Percentiles rank a stretch among this genome's conserved stretches.
Conservation (phyloP, 257 asterid genomes). For the Petrea volubilis region DNA sequence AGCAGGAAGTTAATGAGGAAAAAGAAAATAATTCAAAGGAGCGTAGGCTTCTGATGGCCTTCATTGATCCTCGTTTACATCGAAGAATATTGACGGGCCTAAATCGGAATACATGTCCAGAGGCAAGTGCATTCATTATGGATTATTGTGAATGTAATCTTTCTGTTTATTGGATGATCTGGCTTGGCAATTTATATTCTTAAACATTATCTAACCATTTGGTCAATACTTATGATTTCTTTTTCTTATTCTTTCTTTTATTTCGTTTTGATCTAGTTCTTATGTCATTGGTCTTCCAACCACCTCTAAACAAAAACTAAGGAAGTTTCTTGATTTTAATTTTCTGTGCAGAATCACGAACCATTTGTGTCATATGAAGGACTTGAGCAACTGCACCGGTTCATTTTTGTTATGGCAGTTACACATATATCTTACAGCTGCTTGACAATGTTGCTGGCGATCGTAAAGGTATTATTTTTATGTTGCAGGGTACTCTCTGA, state of each 20-base stretch:
- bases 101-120: conserved; percentile 64
- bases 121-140: conserved; percentile 48
- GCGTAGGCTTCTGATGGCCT: conserved; percentile 61
- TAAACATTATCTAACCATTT: neutral
- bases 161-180: too few relatives aligned
- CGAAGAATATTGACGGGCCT: conserved; percentile 66
- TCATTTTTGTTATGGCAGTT: conserved; percentile 96
- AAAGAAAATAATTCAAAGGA: conserved; percentile 40
- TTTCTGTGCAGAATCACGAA: conserved; percentile 65
- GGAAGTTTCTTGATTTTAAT: neutral
- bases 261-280: neutral
- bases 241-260: neutral
- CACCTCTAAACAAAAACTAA: neutral
- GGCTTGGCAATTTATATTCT: too few relatives aligned
- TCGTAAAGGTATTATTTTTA: conserved; percentile 71
- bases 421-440: conserved; percentile 96
- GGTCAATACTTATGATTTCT: neutral
- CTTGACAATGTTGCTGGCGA: conserved; percentile 94
- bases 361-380: conserved; percentile 98
- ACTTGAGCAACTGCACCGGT: conserved; percentile 96
- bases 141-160: conserved; percentile 1
- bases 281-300: neutral
- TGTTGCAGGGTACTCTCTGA: neutral
- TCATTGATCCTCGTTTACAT: conserved; percentile 37
- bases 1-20: conserved; percentile 55